These are phyloP conservation scores for Cryphonectria carpinicola DNA, from an alignment of 2,329 filamentous ascomycete genomes.

Conservation along the genomic window DNA sequence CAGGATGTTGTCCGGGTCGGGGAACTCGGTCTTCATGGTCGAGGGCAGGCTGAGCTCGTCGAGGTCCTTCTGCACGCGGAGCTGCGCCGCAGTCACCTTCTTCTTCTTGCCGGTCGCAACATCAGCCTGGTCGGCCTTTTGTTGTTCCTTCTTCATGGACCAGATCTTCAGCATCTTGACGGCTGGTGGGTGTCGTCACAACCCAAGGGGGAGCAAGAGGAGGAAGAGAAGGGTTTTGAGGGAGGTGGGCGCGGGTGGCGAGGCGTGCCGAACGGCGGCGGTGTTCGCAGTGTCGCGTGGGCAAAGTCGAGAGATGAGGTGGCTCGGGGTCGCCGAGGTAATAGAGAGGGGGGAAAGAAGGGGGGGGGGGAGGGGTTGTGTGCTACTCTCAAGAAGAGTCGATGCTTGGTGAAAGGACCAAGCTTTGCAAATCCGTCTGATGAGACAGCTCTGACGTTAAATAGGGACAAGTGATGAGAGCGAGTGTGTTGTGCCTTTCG, in stretches of 20 bases:
- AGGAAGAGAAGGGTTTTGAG: not conserved
- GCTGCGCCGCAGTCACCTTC: conserved; percentile 95
- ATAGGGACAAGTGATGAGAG: not conserved
- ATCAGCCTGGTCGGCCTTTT: conserved; percentile 86
- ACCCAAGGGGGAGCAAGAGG: conserved; percentile 1
- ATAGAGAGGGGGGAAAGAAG: not conserved
- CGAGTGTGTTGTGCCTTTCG: not conserved
- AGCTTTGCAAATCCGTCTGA: not conserved
- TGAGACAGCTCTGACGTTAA: not conserved
- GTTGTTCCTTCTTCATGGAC: conserved; percentile 99
- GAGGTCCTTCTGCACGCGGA: conserved; percentile 93
- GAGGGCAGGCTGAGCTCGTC: conserved; percentile 77
- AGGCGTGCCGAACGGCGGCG: not conserved
- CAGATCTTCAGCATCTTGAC: conserved; percentile 96
- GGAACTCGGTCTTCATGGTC: conserved; percentile 82
- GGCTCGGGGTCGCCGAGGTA: not conserved
- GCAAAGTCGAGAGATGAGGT: not conserved
- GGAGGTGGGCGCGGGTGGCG: not conserved
- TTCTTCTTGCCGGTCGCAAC: conserved; percentile 84
- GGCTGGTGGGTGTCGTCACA: conserved; percentile 23
- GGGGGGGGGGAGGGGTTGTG: not conserved
- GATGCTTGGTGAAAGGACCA: not conserved
- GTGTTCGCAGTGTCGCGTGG: conserved; percentile 9
- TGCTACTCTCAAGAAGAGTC: no score
- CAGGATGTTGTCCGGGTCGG: conserved; percentile 82